phyloP scores from a whole-genome alignment of 768 basidiomycete species.

The Tylopilus sp. region DNA sequence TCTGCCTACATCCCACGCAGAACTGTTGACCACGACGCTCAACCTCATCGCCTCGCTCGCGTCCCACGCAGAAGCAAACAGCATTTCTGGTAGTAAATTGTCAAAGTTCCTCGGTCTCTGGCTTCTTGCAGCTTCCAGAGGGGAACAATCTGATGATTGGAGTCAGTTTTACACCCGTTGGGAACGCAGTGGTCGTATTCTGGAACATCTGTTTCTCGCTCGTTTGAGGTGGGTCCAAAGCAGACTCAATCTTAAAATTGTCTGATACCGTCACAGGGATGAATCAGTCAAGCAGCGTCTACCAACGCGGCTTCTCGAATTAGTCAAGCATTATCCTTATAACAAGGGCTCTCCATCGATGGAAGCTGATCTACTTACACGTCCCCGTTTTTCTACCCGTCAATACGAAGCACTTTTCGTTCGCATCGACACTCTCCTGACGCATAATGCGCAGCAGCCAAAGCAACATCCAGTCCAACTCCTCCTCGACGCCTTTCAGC shows the following conservation, averaged over 20 bases:
- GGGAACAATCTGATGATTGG: slow-evolving; percentile 56
- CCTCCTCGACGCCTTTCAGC: slow-evolving; percentile 59
- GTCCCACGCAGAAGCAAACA: slow-evolving; percentile 66
- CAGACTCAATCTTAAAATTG: not conserved
- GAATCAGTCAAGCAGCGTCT: slow-evolving; percentile 53
- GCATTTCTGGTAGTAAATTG: slow-evolving; percentile 75
- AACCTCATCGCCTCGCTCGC: slow-evolving; percentile 68
- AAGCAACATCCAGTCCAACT: slow-evolving; percentile 56
- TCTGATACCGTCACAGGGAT: slow-evolving; percentile 41
- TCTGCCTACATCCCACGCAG: slow-evolving; percentile 54
- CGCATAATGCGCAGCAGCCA: slow-evolving; percentile 31
- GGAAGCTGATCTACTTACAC: slow-evolving; percentile 49
- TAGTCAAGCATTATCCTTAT: slow-evolving; percentile 71
- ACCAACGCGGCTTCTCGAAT: slow-evolving; percentile 67
- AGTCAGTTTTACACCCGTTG: slow-evolving; percentile 65
- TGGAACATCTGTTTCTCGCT: slow-evolving; percentile 76
- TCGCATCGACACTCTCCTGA: slow-evolving; percentile 55
- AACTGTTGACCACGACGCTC: slow-evolving; percentile 55
- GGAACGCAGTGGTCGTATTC: slow-evolving; percentile 66
- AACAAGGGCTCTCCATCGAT: slow-evolving; percentile 25
- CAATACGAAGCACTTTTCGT: slow-evolving; percentile 63
- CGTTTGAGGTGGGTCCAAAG: slow-evolving; percentile 54
- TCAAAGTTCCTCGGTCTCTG: slow-evolving; percentile 72
- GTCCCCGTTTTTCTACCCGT: slow-evolving; percentile 67
- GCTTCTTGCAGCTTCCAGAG: slow-evolving; percentile 53